phyloP scores from a whole-genome alignment of 441 rosid genomes.

The Pelargonium fulgidum region DNA sequence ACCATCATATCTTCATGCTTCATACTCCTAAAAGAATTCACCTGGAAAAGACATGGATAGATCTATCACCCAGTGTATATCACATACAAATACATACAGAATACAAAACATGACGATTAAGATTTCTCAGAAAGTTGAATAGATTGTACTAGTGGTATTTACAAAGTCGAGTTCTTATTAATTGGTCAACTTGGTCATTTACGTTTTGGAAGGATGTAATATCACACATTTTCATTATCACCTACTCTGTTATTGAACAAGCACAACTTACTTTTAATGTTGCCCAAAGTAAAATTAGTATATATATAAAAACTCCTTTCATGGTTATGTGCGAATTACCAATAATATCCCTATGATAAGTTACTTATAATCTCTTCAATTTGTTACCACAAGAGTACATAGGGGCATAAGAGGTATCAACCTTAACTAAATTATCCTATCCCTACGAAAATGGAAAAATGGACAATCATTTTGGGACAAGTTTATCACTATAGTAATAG shows the following conservation, averaged over 20 bases:
- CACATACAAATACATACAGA: background rate
- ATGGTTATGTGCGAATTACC: no score
- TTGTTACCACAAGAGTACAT: no score
- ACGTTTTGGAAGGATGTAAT: background rate
- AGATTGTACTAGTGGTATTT: background rate
- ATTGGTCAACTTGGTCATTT: slow-evolving; percentile 2
- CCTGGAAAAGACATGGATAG: slow-evolving; percentile 39
- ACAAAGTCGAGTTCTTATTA: background rate
- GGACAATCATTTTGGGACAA: no score
- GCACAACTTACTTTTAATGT: slow-evolving; percentile 1
- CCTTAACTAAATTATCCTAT: no score
- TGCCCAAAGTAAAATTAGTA: background rate
- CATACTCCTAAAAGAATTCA: slow-evolving; percentile 87
- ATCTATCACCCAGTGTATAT: background rate
- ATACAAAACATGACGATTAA: background rate
- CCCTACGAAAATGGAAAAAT: no score
- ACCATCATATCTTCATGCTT: slow-evolving; percentile 92
- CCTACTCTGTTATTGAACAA: background rate
- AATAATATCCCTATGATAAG: no score
- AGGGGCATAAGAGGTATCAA: no score
- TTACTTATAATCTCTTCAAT: no score
- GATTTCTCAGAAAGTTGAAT: background rate
- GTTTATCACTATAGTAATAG: background rate
- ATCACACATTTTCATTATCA: background rate
- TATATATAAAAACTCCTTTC: no score